A percentile compares a stretch with the other conserved stretches of the same genome.
Conservation (phyloP, 2,329 filamentous ascomycete species). For the Ophiostoma ulmi region DNA sequence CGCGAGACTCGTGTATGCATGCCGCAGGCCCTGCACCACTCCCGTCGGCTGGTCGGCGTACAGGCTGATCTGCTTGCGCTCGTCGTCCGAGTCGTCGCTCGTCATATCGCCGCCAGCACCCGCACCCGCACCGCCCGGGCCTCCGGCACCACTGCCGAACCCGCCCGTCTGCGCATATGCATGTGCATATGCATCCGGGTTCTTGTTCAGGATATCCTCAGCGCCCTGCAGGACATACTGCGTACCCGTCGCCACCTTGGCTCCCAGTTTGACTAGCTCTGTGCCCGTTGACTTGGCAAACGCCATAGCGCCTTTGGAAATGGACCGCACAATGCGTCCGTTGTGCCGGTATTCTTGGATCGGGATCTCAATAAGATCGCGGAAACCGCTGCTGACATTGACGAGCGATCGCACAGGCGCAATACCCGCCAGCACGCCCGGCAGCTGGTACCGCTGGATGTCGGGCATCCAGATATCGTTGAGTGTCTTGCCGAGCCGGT, state of each 20-base stretch:
- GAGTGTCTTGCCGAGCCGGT: constrained; percentile 79
- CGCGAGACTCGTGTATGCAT: constrained; percentile 75
- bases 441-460: constrained; percentile 82
- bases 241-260: constrained; percentile 89
- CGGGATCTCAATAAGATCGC: constrained; percentile 80
- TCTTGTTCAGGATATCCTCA: constrained; percentile 65
- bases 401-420: constrained; percentile 86
- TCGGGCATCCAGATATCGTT: constrained; percentile 98
- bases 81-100: constrained; percentile 57
- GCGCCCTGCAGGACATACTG: constrained; percentile 88
- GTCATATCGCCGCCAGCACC: constrained; percentile 36
- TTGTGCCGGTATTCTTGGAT: constrained; percentile 92
- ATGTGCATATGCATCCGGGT: background rate
- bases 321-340: constrained; percentile 82
- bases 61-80: constrained; percentile 73
- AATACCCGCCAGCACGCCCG: constrained; percentile 79
- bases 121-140: constrained; percentile 24
- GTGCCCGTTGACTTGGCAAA: constrained; percentile 93
- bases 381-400: constrained; percentile 82
- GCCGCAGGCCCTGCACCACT: constrained; percentile 77
- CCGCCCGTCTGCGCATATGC: constrained; percentile 25
- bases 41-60: constrained; percentile 93
- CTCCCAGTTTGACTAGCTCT: constrained; percentile 88
- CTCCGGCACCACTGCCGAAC: constrained; percentile 34
- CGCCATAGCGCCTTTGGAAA: constrained; percentile 81